A percentile compares a stretch with the other conserved stretches of the same genome.
Evolutionary conservation across 2,329 filamentous ascomycete species (phyloP).

Genomic region (Torrubiellomyces zombiae): DNA sequence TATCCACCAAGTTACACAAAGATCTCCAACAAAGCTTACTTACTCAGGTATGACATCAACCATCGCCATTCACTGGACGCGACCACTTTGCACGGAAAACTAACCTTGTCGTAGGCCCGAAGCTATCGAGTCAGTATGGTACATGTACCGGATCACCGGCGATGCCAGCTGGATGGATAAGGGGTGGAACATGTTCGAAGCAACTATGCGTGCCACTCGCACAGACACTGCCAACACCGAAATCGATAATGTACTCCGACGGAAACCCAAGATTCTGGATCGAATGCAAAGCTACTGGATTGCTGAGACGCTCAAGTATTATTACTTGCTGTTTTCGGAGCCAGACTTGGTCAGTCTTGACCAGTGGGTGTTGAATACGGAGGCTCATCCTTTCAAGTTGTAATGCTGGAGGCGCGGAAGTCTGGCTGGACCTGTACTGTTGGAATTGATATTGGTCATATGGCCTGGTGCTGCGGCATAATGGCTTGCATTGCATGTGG

Average conservation of each 20-base stretch:
- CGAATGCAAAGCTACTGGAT: slow-evolving; percentile 73
- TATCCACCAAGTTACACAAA: too few species aligned
- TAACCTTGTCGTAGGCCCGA: slow-evolving; percentile 41
- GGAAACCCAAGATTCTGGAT: slow-evolving; percentile 30
- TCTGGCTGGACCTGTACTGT: not conserved
- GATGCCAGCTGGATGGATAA: slow-evolving; percentile 59
- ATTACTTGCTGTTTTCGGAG: slow-evolving; percentile 50
- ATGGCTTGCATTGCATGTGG: too few species aligned
- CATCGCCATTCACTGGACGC: slow-evolving; percentile 9
- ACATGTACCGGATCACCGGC: slow-evolving; percentile 81
- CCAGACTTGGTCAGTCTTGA: slow-evolving; percentile 40
- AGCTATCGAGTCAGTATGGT: slow-evolving; percentile 76
- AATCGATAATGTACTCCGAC: slow-evolving; percentile 42
- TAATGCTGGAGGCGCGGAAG: too few species aligned
- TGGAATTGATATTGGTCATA: too few species aligned
- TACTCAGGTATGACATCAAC: slow-evolving; percentile 35
- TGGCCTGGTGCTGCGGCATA: too few species aligned
- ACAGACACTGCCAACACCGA: slow-evolving; percentile 55
- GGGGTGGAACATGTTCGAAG: slow-evolving; percentile 73
- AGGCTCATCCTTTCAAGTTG: slow-evolving; percentile 39
- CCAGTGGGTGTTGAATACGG: slow-evolving; percentile 50
- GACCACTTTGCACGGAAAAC: slow-evolving; percentile 9
- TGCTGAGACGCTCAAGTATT: slow-evolving; percentile 71
- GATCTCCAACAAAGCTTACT: slow-evolving; percentile 38
- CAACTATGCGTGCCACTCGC: slow-evolving; percentile 48